These are phyloP conservation scores for Paraphysoderma sedebokerense DNA, from an alignment of 371 early-diverging fungal genomes.

Conservation along the genomic window DNA sequence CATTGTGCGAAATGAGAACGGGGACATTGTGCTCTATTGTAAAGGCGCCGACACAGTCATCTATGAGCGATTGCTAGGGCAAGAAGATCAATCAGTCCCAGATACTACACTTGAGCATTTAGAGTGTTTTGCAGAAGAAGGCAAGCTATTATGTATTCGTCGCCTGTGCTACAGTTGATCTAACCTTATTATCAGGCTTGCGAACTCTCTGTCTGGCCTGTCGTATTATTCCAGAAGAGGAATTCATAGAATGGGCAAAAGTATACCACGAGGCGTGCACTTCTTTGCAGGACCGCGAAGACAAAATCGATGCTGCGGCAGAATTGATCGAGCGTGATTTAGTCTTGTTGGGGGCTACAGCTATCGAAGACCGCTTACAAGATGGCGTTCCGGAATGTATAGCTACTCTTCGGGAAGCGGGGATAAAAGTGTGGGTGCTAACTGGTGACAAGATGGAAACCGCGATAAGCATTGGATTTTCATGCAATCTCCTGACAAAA, in stretches of 20 bases:
- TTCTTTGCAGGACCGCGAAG: constrained; percentile 52
- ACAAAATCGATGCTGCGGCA: constrained; percentile 43
- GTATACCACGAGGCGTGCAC: constrained; percentile 41
- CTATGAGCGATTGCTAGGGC: constrained; percentile 39
- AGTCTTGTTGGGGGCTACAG: constrained; percentile 69
- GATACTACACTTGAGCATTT: constrained; percentile 46
- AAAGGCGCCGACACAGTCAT: constrained; percentile 96
- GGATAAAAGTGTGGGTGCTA: constrained; percentile 86
- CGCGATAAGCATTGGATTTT: constrained; percentile 67
- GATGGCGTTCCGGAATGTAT: constrained; percentile 72
- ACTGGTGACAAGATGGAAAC: constrained; percentile 89
- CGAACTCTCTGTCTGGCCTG: constrained; percentile 68
- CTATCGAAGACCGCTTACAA: constrained; percentile 85
- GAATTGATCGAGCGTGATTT: constrained; percentile 53
- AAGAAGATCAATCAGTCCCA: constrained; percentile 34
- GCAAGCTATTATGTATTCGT: constrained; percentile 10
- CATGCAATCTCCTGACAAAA: constrained; percentile 48
- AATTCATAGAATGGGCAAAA: constrained; percentile 37
- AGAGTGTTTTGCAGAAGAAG: constrained; percentile 73
- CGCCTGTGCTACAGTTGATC: constrained; percentile 1
- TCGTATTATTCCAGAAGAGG: constrained; percentile 44
- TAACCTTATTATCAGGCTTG: constrained; percentile 22
- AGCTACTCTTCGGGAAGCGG: constrained; percentile 50
- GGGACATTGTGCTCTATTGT: constrained; percentile 60
- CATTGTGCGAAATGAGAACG: constrained; percentile 43